phyloP scores from a whole-genome alignment of 495 filamentous ascomycete genomes.

The Achaetomiella virescens region DNA sequence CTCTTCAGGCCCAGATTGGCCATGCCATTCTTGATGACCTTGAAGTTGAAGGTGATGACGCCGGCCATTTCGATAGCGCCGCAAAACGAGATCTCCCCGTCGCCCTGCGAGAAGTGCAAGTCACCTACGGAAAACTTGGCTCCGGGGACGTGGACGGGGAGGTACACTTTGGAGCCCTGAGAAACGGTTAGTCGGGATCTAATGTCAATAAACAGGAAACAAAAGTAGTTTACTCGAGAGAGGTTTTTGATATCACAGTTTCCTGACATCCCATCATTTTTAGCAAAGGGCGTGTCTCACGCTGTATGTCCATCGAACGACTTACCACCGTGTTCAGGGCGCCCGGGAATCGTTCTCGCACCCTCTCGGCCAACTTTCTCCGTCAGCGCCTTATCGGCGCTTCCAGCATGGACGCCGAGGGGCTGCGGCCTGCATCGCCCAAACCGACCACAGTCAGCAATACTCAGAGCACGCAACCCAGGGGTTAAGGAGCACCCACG shows the following conservation, averaged over 20 bases:
- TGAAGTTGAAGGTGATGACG: slow-evolving; percentile 85
- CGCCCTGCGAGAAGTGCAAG: slow-evolving; percentile 83
- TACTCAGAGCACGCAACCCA: background rate
- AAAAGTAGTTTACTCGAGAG: slow-evolving; percentile 19
- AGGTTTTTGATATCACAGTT: slow-evolving; percentile 89
- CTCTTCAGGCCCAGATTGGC: slow-evolving; percentile 71
- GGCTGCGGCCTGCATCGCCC: slow-evolving; percentile 48
- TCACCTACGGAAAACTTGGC: slow-evolving; percentile 94
- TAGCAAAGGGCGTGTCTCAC: slow-evolving; percentile 20
- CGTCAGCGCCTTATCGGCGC: slow-evolving; percentile 53
- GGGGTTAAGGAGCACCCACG: slow-evolving; percentile 25
- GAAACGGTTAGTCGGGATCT: slow-evolving; percentile 40
- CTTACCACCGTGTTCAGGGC: slow-evolving; percentile 57
- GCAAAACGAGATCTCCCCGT: slow-evolving; percentile 94
- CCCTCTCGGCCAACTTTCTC: slow-evolving; percentile 80
- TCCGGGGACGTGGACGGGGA: slow-evolving; percentile 75
- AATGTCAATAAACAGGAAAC: no score
- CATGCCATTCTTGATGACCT: slow-evolving; percentile 79
- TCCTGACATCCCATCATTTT: slow-evolving; percentile 32
- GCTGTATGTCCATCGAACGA: background rate
- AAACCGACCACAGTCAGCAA: no score
- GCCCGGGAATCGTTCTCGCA: slow-evolving; percentile 78
- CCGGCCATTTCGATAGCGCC: slow-evolving; percentile 97
- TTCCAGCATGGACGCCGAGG: slow-evolving; percentile 65
- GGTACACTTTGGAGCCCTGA: slow-evolving; percentile 79